Evolutionary conservation across 345 rosid species (phyloP).

Genomic region (Pistacia vera): DNA sequence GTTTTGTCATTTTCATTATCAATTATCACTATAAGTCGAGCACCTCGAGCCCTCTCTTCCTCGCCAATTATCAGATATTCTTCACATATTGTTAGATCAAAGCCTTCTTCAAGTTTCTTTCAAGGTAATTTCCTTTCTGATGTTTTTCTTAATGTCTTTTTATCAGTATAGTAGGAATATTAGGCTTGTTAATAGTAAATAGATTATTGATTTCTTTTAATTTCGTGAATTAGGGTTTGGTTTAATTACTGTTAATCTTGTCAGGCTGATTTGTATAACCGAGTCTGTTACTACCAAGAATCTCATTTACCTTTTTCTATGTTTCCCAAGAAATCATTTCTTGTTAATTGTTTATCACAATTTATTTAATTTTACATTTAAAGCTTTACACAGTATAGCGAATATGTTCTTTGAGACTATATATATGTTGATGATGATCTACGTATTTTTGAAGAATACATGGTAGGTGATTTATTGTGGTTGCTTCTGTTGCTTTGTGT

Average conservation of each 20-base stretch:
- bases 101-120: not conserved
- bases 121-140: not conserved
- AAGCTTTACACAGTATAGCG: no score
- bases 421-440: not conserved
- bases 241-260: not conserved
- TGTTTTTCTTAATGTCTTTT: not conserved
- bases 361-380: not conserved
- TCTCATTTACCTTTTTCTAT: not conserved
- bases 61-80: not conserved
- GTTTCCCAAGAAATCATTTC: not conserved
- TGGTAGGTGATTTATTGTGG: not conserved
- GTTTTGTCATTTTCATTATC: not conserved
- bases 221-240: slow-evolving; percentile 6
- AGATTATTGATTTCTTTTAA: not conserved
- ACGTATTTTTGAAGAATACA: not conserved
- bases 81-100: not conserved
- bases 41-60: accelerated
- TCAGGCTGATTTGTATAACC: not conserved
- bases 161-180: not conserved
- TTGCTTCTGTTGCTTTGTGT: not conserved
- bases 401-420: not conserved
- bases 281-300: not conserved
- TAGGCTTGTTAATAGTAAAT: no score
- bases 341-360: no score
- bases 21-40: not conserved